Evolutionary conservation across 331 rosid genomes (phyloP).

Genomic region (Stylosanthes scabra): DNA sequence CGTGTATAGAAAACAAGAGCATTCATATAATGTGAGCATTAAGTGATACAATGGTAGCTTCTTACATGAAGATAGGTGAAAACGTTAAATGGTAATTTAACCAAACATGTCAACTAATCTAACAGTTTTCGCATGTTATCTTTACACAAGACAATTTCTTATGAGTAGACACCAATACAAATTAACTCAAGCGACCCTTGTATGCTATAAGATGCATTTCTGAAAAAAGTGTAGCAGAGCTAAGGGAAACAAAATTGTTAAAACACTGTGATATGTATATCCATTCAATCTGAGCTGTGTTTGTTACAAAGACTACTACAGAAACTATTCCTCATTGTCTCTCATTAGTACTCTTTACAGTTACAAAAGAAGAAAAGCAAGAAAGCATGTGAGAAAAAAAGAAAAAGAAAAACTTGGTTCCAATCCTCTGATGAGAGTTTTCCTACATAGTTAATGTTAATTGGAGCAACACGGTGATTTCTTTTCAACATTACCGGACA

Average conservation of each 20-base stretch:
- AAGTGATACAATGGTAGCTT: too few species aligned
- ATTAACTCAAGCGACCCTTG: too few species aligned
- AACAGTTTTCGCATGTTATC: too few species aligned
- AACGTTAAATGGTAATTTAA: too few species aligned
- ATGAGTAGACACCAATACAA: too few species aligned
- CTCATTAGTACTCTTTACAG: constrained; percentile 4
- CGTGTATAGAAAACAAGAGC: too few species aligned
- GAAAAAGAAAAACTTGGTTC: constrained; percentile 16
- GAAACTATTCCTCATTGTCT: constrained; percentile 25
- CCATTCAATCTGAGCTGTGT: constrained; percentile 19
- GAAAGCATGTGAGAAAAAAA: not conserved
- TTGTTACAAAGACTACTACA: constrained; percentile 20
- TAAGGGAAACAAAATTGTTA: constrained; percentile 13
- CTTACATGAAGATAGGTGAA: too few species aligned
- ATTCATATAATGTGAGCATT: too few species aligned
- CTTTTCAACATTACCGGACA: constrained; percentile 52
- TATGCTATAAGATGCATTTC: not conserved
- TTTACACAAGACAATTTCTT: too few species aligned
- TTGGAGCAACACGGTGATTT: constrained; percentile 75
- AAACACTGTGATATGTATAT: not conserved
- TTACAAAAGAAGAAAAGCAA: not conserved
- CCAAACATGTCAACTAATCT: too few species aligned
- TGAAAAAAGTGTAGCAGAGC: not conserved
- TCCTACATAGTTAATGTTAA: constrained; percentile 37
- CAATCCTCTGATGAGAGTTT: not conserved